phyloP scores from a whole-genome alignment of 1,284 basidiomycete genomes.

The Trametes hirsuta region DNA sequence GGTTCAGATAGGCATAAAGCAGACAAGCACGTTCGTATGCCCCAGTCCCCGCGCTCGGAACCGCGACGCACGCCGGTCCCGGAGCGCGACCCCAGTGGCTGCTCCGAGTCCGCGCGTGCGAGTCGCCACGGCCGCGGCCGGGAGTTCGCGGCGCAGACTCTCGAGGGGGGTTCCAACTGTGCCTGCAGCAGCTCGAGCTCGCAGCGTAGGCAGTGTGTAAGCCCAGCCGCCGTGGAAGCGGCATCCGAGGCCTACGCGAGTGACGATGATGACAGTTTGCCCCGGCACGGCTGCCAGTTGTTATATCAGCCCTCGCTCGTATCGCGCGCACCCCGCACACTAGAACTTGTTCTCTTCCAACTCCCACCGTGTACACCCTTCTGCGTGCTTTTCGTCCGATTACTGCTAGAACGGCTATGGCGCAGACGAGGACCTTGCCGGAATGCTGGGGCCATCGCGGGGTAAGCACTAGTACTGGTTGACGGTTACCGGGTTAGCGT shows the following conservation, averaged over 20 bases:
- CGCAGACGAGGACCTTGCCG: constrained; percentile 26
- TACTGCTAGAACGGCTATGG: background rate
- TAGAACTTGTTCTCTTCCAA: too few species aligned
- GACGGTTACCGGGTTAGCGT: too few species aligned
- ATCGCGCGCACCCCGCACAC: too few species aligned
- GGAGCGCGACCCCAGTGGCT: constrained; percentile 1
- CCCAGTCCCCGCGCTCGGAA: background rate
- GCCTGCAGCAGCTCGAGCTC: too few species aligned
- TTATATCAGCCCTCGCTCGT: too few species aligned
- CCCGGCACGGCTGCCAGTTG: too few species aligned
- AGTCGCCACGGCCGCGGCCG: background rate
- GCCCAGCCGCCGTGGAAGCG: background rate
- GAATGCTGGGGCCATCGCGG: constrained; percentile 97
- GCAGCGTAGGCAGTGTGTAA: too few species aligned
- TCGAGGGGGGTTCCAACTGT: too few species aligned
- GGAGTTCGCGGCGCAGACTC: background rate
- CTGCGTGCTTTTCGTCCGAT: background rate
- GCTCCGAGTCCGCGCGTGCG: background rate
- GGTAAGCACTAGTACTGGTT: constrained; percentile 50
- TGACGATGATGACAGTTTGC: background rate
- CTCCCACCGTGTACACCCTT: too few species aligned
- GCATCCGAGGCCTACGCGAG: background rate
- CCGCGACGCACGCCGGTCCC: constrained; percentile 1
- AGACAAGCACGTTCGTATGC: background rate
- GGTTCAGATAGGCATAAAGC: background rate